These are phyloP conservation scores for Parascedosporium putredinis DNA, from an alignment of 2,329 filamentous ascomycete genomes.

Conservation along the genomic window DNA sequence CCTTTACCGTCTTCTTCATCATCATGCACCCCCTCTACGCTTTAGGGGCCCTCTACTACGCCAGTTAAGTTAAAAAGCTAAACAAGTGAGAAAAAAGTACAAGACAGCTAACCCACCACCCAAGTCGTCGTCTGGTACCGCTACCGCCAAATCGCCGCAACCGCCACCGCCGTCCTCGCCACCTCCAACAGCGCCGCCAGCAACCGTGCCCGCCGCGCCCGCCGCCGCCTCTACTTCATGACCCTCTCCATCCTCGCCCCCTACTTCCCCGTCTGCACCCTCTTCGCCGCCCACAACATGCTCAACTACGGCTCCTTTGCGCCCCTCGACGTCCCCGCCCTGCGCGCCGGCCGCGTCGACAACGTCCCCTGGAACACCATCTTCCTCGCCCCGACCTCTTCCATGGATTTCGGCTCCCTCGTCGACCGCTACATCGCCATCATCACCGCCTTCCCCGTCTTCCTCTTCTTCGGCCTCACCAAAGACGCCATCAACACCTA, in stretches of 20 bases:
- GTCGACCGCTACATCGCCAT: conserved; percentile 40
- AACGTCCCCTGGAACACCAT: conserved; percentile 33
- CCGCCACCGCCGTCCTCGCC: conserved; percentile 27
- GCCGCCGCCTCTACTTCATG: conserved; percentile 45
- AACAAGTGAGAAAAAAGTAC: background rate
- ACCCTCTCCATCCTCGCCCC: conserved; percentile 38
- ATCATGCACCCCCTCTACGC: conserved; percentile 34
- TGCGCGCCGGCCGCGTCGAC: conserved; percentile 23
- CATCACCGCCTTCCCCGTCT: conserved; percentile 34
- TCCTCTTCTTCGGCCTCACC: conserved; percentile 46
- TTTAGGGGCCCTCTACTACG: conserved; percentile 33
- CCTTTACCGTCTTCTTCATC: conserved; percentile 37
- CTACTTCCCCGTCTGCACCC: conserved; percentile 37
- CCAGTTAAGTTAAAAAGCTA: conserved; percentile 28
- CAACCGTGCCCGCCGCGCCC: conserved; percentile 34
- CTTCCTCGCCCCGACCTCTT: conserved; percentile 30
- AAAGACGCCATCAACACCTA: conserved; percentile 42
- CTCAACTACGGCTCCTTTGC: conserved; percentile 15
- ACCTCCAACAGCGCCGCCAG: conserved; percentile 28
- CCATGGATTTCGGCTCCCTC: conserved; percentile 27
- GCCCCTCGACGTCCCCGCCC: conserved; percentile 29
- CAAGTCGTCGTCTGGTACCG: conserved; percentile 36
- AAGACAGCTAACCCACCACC: background rate
- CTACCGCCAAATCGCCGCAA: conserved; percentile 34
- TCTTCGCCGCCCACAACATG: conserved; percentile 32